Conservation (phyloP, 345 rosid species). For the Eucalyptus erythrocorys region DNA sequence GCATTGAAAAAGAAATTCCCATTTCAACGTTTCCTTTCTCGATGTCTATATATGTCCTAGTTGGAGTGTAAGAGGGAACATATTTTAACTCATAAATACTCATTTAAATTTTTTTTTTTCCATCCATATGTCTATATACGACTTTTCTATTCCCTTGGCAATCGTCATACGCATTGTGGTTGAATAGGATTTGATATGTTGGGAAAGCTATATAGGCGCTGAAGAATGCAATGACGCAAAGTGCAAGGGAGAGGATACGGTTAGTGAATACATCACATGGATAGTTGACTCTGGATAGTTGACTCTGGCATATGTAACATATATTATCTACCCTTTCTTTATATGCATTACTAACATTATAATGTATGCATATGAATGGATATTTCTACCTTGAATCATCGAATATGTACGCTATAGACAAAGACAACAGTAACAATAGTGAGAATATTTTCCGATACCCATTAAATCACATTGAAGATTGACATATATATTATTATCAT, state of each 20-base stretch:
- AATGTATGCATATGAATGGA: neutral
- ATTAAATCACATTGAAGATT: neutral
- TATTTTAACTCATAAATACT: neutral
- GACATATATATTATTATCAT: neutral
- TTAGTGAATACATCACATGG: neutral
- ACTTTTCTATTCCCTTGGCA: neutral
- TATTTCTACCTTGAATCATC: neutral
- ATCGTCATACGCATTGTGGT: neutral
- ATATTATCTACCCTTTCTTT: neutral
- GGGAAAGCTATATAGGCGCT: neutral
- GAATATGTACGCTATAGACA: neutral
- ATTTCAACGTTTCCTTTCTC: neutral
- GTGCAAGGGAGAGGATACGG: neutral
- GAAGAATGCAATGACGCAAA: neutral
- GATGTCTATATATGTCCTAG: neutral
- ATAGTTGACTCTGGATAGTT: neutral
- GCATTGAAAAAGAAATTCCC: neutral
- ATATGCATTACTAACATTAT: neutral
- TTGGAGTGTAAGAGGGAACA: neutral
- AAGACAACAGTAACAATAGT: neutral
- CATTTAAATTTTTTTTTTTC: too few relatives aligned
- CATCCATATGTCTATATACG: neutral
- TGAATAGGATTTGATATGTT: neutral
- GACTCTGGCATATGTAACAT: neutral
- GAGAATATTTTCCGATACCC: neutral